Base-by-base conservation (phyloP, 1,284 basidiomycete species). In the Ustilago esculenta region DNA sequence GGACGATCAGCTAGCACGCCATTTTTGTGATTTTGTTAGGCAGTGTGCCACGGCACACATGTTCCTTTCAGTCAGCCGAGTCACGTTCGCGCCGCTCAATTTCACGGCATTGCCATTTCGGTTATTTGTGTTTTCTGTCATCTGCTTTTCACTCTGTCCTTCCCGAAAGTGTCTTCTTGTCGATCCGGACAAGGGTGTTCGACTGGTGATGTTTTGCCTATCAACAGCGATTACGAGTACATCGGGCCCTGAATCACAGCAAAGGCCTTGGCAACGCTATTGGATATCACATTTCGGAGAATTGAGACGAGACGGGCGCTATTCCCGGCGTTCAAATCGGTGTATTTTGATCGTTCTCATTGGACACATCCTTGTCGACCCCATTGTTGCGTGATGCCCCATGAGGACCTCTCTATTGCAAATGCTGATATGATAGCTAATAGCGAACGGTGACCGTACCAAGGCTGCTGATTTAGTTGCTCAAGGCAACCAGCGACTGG, bases 401-500 rank as follows among this genome's bases (percentile, higher is more conserved):
- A n/a, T n/a, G n/a, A n/a, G n/a, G n/a, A n/a, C n/a, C n/a, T 42
- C 17, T 25, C 40, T 18, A 42, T 11, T 40, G 39, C 14, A 35
- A 35, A 43, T 52, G 18, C 41, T 43, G 41, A n/a, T 51, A 20
- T 42, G 21, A 9, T 42, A 42, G n/a, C n/a, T n/a, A n/a, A n/a
- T n/a, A n/a, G n/a, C n/a, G n/a, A n/a, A n/a, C n/a, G n/a, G 9
- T 35, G 33, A 35, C 33, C 9, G 17, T 8, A n/a, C 33, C n/a
- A n/a, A n/a, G n/a, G n/a, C n/a, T n/a, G n/a, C n/a, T n/a, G n/a
- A 25, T 17, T 18, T 30, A 52, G 17, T 65, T 50, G 45, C 50
- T 35, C 23, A 69, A 34, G 21, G 66, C 59, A 18, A 69, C 49
- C 30, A 71, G 34, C 27, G 68, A 66, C 27, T 48, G 54, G 51